Conservation (phyloP, 768 basidiomycete species). For the Xerocomus brunneocitrinus region DNA sequence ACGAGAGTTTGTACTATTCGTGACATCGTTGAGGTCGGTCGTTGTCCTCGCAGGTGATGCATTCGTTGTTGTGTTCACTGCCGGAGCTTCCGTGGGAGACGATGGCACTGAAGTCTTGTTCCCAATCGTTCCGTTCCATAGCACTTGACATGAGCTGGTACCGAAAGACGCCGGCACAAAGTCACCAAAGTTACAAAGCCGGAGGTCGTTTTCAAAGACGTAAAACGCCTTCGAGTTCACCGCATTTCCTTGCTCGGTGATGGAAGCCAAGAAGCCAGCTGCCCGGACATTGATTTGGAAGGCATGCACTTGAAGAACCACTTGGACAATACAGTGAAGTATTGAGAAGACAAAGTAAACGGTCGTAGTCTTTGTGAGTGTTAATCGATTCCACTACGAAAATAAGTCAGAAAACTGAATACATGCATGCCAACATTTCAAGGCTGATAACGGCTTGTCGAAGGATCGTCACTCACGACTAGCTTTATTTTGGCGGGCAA, state of each 20-base stretch:
- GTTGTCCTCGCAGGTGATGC: background rate
- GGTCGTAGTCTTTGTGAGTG: slow-evolving; percentile 60
- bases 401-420: background rate
- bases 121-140: slow-evolving; percentile 46
- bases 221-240: slow-evolving; percentile 40
- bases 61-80: background rate
- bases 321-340: slow-evolving; percentile 61
- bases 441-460: background rate
- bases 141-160: slow-evolving; percentile 41
- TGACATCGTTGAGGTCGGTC: background rate
- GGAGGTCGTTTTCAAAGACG: slow-evolving; percentile 47
- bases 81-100: background rate
- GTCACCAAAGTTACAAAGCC: slow-evolving; percentile 38
- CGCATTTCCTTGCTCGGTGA: slow-evolving; percentile 48
- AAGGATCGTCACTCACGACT: slow-evolving; percentile 37
- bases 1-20: background rate
- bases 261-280: slow-evolving; percentile 45
- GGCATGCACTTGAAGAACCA: slow-evolving; percentile 63
- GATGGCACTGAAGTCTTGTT: slow-evolving; percentile 4
- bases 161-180: slow-evolving; percentile 37
- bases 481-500: slow-evolving; percentile 40
- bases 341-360: slow-evolving; percentile 66
- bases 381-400: slow-evolving; percentile 62
- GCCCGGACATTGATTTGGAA: slow-evolving; percentile 62
- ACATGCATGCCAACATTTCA: background rate